These are phyloP conservation scores for Jackrogersella multiformis DNA, from an alignment of 495 filamentous ascomycete species.

Conservation along the genomic window DNA sequence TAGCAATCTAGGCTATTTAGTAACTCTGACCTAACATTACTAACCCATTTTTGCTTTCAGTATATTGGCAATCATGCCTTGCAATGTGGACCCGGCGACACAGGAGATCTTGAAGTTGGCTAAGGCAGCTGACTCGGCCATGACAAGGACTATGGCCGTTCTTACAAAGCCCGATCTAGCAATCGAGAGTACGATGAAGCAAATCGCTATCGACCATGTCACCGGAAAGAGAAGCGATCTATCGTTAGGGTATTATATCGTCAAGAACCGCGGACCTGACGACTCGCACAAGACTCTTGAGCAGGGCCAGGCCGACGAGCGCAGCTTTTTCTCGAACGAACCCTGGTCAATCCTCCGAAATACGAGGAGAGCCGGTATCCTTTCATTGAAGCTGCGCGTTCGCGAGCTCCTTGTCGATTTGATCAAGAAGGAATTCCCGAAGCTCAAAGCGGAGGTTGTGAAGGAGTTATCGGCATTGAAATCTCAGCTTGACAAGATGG, in stretches of 20 bases:
- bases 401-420: constrained; percentile 54
- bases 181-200: constrained; percentile 60
- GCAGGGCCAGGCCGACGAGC: constrained; percentile 48
- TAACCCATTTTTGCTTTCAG: constrained; percentile 32
- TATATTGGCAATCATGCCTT: constrained; percentile 66
- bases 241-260: constrained; percentile 63
- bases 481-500: constrained; percentile 52
- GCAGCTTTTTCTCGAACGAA: constrained; percentile 47
- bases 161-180: constrained; percentile 68
- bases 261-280: constrained; percentile 62
- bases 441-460: constrained; percentile 57
- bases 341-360: constrained; percentile 57
- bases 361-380: constrained; percentile 60
- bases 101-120: constrained; percentile 68
- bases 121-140: constrained; percentile 54
- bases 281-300: constrained; percentile 42
- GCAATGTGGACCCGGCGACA: constrained; percentile 66
- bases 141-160: constrained; percentile 64
- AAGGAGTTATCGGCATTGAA: constrained; percentile 50
- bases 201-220: constrained; percentile 58
- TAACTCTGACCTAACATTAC: constrained; percentile 5
- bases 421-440: constrained; percentile 62
- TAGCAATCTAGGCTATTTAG: not conserved
- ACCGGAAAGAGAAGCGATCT: constrained; percentile 50
- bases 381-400: constrained; percentile 57